Conservation (phyloP, 176 grass and related monocot genomes). For the Pontederia paniculata region DNA sequence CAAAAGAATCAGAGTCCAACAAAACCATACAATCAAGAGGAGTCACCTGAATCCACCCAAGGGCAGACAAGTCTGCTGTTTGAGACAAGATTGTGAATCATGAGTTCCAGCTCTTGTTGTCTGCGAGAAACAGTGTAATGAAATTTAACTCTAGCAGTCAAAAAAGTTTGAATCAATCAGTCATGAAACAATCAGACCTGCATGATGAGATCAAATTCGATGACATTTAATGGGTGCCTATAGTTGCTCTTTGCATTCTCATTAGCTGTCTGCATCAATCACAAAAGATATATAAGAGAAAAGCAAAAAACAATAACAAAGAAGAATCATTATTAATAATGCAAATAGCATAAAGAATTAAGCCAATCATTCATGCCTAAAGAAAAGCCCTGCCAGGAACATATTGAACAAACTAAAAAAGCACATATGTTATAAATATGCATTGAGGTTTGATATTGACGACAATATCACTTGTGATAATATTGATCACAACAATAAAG, state of each 20-base stretch:
- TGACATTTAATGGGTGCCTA: conserved; percentile 55
- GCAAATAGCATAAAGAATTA: background rate
- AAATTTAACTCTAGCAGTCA: conserved; percentile 16
- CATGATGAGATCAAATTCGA: conserved; percentile 95
- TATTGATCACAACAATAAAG: no score
- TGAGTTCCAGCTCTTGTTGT: conserved; percentile 69
- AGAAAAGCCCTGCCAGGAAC: no score
- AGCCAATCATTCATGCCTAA: background rate
- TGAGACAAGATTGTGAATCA: conserved; percentile 87
- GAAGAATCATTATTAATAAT: background rate
- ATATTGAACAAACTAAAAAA: no score
- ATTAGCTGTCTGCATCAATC: conserved; percentile 30
- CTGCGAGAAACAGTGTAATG: conserved; percentile 26
- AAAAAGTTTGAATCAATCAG: conserved; percentile 7
- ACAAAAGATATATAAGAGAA: background rate
- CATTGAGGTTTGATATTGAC: no score
- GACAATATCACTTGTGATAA: no score
- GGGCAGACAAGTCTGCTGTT: conserved; percentile 63
- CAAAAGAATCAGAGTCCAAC: background rate
- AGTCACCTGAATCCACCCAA: conserved; percentile 87
- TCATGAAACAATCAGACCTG: conserved; percentile 48
- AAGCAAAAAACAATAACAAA: background rate
- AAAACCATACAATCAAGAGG: conserved; percentile 13
- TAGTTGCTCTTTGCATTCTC: conserved; percentile 41
- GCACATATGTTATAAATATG: no score